Percentiles rank a stretch among this genome's conserved stretches.
Conservation (phyloP, 192 early-diverging fungal species). For the Umbelopsis sp. region DNA sequence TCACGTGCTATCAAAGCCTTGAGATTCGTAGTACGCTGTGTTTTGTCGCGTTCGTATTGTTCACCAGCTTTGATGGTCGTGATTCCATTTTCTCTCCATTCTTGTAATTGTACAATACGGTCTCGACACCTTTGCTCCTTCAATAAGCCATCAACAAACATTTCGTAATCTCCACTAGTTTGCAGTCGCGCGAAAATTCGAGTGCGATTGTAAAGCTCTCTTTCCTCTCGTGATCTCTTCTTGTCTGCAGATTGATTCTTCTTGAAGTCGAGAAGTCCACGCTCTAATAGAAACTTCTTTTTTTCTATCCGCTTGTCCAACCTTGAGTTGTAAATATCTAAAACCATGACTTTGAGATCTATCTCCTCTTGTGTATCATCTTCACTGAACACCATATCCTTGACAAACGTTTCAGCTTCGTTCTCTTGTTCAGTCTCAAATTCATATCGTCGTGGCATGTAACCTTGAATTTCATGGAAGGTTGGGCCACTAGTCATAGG, state of each 20-base stretch:
- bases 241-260: conserved; percentile 80
- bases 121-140: conserved; percentile 78
- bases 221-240: conserved; percentile 84
- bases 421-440: conserved; percentile 98
- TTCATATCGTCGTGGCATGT: conserved; percentile 95
- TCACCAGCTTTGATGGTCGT: conserved; percentile 71
- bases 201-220: conserved; percentile 75
- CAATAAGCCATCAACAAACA: conserved; percentile 71
- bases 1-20: conserved; percentile 20
- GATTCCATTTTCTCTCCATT: conserved; percentile 89
- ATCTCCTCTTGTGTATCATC: conserved; percentile 85
- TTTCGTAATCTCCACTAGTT: conserved; percentile 79
- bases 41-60: conserved; percentile 73
- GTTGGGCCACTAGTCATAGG: conserved; percentile 83
- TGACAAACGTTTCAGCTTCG: conserved; percentile 92
- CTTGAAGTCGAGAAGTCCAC: conserved; percentile 84
- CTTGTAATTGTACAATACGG: conserved; percentile 83
- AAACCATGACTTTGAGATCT: conserved; percentile 85
- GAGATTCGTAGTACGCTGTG: conserved; percentile 44
- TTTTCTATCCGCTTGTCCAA: conserved; percentile 80
- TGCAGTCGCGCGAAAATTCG: conserved; percentile 89
- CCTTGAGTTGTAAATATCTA: conserved; percentile 92
- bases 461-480: conserved; percentile 96
- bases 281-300: conserved; percentile 90
- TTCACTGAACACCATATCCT: conserved; percentile 92